These are phyloP conservation scores for Lyophyllum atratum DNA, from an alignment of 768 basidiomycete genomes.

Conservation along the genomic window DNA sequence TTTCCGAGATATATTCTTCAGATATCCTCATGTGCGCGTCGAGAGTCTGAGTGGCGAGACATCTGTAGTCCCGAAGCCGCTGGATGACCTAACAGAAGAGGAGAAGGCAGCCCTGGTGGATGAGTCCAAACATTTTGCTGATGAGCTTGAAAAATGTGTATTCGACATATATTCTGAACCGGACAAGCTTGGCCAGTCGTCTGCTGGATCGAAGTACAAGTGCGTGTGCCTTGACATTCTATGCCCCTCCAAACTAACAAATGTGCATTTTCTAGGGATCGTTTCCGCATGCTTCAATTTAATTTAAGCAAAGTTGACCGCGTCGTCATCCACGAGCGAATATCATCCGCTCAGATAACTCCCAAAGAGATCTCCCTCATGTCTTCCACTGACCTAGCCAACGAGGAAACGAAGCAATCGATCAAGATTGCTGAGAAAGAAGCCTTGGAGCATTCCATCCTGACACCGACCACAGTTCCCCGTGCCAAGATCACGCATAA, in stretches of 20 bases:
- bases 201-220: conserved; percentile 82
- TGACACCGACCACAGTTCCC: conserved; percentile 69
- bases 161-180: conserved; percentile 77
- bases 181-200: conserved; percentile 66
- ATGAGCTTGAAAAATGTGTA: conserved; percentile 73
- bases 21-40: conserved; percentile 59
- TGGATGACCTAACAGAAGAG: conserved; percentile 60
- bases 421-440: conserved; percentile 84
- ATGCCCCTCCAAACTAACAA: conserved; percentile 11
- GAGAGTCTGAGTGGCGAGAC: conserved; percentile 28
- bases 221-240: conserved; percentile 29
- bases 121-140: conserved; percentile 63
- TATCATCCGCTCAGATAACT: conserved; percentile 65
- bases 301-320: conserved; percentile 86
- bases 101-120: conserved; percentile 57
- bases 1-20: conserved; percentile 68
- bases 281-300: conserved; percentile 88
- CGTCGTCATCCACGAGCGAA: conserved; percentile 75
- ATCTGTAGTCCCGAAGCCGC: conserved; percentile 40
- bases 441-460: conserved; percentile 82
- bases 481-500: conserved; percentile 89
- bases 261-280: conserved; percentile 57
- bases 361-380: conserved; percentile 78
- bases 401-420: conserved; percentile 82
- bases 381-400: conserved; percentile 87